A percentile compares a stretch with the other conserved stretches of the same genome.
phyloP scores from a whole-genome alignment of 1,284 basidiomycete genomes.

The Apiotrichum akiyoshidainum region DNA sequence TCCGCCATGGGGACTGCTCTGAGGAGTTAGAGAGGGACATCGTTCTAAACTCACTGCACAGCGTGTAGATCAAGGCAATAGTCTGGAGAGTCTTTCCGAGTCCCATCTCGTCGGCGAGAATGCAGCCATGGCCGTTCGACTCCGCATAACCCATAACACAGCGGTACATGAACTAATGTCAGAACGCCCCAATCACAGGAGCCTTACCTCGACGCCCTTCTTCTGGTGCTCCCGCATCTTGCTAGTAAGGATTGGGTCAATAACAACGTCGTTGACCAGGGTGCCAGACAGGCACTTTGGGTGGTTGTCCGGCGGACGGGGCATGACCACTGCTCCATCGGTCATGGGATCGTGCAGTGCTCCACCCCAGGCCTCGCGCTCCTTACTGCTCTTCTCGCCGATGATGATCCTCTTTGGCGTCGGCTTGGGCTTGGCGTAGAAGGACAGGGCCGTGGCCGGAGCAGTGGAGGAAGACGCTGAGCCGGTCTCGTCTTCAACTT shows the following conservation, averaged over 20 bases:
- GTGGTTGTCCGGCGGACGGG: constrained; percentile 67
- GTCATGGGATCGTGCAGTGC: constrained; percentile 61
- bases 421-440: constrained; percentile 32
- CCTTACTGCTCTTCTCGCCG: constrained; percentile 40
- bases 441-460: constrained; percentile 17
- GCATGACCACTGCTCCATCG: constrained; percentile 82
- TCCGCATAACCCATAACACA: constrained; percentile 90
- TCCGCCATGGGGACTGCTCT: constrained; percentile 74
- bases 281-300: constrained; percentile 59
- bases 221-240: constrained; percentile 84
- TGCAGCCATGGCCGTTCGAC: constrained; percentile 79
- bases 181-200: constrained; percentile 1
- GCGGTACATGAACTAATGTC: constrained; percentile 79
- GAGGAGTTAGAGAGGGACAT: constrained; percentile 15
- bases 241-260: constrained; percentile 81
- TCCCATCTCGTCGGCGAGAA: constrained; percentile 97
- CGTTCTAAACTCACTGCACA: constrained; percentile 70
- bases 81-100: constrained; percentile 87
- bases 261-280: constrained; percentile 72
- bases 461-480: constrained; percentile 6
- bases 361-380: constrained; percentile 31
- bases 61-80: constrained; percentile 79
- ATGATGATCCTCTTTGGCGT: constrained; percentile 34
- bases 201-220: constrained; percentile 62
- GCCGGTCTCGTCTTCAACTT: no score